Percentiles rank a stretch among this genome's conserved stretches.
Conservation (phyloP, 805 yeast genomes). For the Metschnikowia lachancei region DNA sequence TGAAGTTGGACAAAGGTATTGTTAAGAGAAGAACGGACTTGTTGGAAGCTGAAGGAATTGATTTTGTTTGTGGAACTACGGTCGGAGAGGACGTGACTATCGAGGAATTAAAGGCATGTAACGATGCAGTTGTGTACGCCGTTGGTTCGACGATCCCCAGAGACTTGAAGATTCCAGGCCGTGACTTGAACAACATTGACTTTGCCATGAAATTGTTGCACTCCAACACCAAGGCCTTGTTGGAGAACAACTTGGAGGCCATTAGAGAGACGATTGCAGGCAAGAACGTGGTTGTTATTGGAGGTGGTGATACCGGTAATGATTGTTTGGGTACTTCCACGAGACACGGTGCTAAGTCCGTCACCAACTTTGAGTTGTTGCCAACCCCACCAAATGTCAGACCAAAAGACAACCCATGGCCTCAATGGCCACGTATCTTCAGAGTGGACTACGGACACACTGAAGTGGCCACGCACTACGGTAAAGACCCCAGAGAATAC, state of each 20-base stretch:
- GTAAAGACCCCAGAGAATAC: conserved; percentile 96
- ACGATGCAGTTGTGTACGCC: conserved; percentile 86
- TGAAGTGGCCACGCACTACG: conserved; percentile 92
- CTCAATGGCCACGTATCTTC: conserved; percentile 98
- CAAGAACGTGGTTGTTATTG: conserved; percentile 92
- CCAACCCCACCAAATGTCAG: conserved; percentile 88
- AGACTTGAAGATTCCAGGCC: conserved; percentile 91
- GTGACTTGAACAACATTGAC: conserved; percentile 84
- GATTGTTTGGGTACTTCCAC: conserved; percentile 98
- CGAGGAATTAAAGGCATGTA: conserved; percentile 57
- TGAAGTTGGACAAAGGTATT: conserved; percentile 91
- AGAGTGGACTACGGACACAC: conserved; percentile 97
- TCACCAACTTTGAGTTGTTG: conserved; percentile 86
- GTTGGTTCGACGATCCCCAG: conserved; percentile 97
- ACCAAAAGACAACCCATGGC: conserved; percentile 98
- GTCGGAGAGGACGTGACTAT: conserved; percentile 81
- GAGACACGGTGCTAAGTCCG: conserved; percentile 95
- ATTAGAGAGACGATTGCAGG: conserved; percentile 71
- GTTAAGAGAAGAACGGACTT: conserved; percentile 92
- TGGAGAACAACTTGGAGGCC: conserved; percentile 75
- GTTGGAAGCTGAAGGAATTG: conserved; percentile 85
- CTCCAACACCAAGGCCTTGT: conserved; percentile 84
- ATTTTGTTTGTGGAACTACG: conserved; percentile 70
- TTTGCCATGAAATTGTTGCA: conserved; percentile 91
- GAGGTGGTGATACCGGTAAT: conserved; percentile 99